phyloP scores from a whole-genome alignment of 495 filamentous ascomycete species.

The Beverwykella pulmonaria region DNA sequence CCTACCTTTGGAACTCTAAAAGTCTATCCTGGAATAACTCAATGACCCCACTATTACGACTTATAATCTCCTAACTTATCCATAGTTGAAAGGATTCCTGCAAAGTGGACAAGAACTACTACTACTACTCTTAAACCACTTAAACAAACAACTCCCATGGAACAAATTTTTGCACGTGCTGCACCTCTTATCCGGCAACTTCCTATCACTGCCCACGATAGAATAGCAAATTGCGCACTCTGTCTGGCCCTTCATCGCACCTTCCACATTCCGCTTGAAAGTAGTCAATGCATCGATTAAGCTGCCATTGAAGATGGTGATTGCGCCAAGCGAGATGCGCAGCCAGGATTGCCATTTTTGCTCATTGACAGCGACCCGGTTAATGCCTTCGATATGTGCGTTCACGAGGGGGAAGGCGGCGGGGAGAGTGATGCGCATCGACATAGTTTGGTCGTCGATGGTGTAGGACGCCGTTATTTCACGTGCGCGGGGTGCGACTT shows the following conservation, averaged over 20 bases:
- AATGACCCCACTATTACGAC: no score
- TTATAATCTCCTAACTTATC: no score
- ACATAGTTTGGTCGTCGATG: constrained; percentile 81
- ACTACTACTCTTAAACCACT: constrained; percentile 95
- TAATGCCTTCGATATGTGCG: constrained; percentile 74
- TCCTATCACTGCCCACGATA: constrained; percentile 82
- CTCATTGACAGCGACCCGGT: constrained; percentile 82
- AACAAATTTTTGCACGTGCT: constrained; percentile 93
- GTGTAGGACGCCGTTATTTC: constrained; percentile 82
- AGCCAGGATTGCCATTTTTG: constrained; percentile 89
- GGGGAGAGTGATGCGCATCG: constrained; percentile 77
- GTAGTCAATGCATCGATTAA: constrained; percentile 81
- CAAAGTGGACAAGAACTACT: constrained; percentile 88
- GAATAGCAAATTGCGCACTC: constrained; percentile 98
- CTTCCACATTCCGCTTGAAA: constrained; percentile 80
- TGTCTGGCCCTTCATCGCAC: constrained; percentile 85
- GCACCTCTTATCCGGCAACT: constrained; percentile 87
- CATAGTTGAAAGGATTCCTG: constrained; percentile 77
- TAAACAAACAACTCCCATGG: constrained; percentile 84
- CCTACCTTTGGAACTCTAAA: no score
- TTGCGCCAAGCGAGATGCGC: constrained; percentile 82
- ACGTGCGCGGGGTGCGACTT: constrained; percentile 65
- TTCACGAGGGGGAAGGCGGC: constrained; percentile 75
- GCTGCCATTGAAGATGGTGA: constrained; percentile 85
- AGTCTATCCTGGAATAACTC: no score